These are phyloP conservation scores for Termitomyces titanicus DNA, from an alignment of 768 basidiomycete genomes.

Conservation along the genomic window DNA sequence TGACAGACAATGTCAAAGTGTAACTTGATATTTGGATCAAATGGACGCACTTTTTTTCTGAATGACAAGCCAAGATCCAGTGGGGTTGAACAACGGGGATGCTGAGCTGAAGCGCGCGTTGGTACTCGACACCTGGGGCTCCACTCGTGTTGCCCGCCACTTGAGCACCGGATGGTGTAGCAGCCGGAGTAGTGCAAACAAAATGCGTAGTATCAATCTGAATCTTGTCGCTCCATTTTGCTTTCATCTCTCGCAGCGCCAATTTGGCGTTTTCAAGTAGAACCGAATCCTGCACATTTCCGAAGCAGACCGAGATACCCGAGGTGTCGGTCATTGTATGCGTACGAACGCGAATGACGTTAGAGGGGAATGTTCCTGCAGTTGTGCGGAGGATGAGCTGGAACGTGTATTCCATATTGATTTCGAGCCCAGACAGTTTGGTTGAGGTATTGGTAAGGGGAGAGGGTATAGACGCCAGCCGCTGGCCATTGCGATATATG, in stretches of 20 bases:
- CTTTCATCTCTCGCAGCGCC: slow-evolving; percentile 81
- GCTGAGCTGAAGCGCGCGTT: slow-evolving; percentile 89
- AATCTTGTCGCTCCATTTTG: slow-evolving; percentile 88
- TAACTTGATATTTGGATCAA: neutral
- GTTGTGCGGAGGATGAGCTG: slow-evolving; percentile 92
- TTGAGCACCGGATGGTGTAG: slow-evolving; percentile 55
- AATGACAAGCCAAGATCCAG: slow-evolving; percentile 89
- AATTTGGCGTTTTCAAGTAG: slow-evolving; percentile 79
- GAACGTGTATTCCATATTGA: slow-evolving; percentile 87
- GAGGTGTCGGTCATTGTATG: slow-evolving; percentile 96
- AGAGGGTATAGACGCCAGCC: slow-evolving; percentile 82
- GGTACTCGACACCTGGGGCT: slow-evolving; percentile 84
- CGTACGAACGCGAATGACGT: slow-evolving; percentile 77
- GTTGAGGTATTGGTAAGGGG: slow-evolving; percentile 83
- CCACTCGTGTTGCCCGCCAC: slow-evolving; percentile 47
- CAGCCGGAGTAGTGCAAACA: slow-evolving; percentile 88
- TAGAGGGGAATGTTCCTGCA: slow-evolving; percentile 87
- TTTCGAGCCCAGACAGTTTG: slow-evolving; percentile 77
- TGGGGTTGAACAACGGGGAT: slow-evolving; percentile 94
- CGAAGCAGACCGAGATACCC: slow-evolving; percentile 94
- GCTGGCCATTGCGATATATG: slow-evolving; percentile 88
- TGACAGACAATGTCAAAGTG: neutral
- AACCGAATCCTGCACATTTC: slow-evolving; percentile 73
- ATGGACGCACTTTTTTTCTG: slow-evolving; percentile 70
- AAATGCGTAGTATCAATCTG: slow-evolving; percentile 99